Evolutionary conservation across 2,329 filamentous ascomycete species (phyloP).

Genomic region (Myriosclerotinia duriaeana): DNA sequence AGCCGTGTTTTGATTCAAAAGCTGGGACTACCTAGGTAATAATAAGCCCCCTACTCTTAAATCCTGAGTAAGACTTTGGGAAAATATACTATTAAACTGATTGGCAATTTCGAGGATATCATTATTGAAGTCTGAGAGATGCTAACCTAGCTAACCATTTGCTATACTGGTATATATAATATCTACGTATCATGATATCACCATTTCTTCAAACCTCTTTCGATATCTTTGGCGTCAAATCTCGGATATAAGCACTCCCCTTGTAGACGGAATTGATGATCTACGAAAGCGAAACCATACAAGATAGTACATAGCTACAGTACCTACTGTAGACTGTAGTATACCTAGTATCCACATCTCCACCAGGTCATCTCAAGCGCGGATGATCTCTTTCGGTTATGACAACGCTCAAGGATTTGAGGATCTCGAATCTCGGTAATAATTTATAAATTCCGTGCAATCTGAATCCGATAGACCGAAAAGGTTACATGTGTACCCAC

Average conservation of each 20-base stretch:
- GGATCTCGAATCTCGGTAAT: background rate
- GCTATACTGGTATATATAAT: background rate
- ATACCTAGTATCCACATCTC: background rate
- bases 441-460: background rate
- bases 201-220: slow-evolving; percentile 2
- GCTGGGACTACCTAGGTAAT: too few relatives aligned
- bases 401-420: slow-evolving; percentile 1
- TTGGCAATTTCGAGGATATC: slow-evolving; percentile 10
- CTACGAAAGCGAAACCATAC: slow-evolving; percentile 10
- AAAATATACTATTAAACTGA: background rate
- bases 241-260: slow-evolving; percentile 13
- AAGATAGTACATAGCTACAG: background rate
- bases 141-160: background rate
- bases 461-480: background rate
- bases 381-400: slow-evolving; percentile 13
- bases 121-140: background rate
- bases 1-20: background rate
- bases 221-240: slow-evolving; percentile 17
- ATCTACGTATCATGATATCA: background rate
- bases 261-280: background rate
- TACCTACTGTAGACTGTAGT: background rate
- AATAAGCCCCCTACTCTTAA: background rate
- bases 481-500: slow-evolving; percentile 3
- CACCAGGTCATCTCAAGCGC: slow-evolving; percentile 5
- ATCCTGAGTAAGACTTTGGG: background rate